Conservation (phyloP, 1,284 basidiomycete species). For the Tilletiaria anomala region DNA sequence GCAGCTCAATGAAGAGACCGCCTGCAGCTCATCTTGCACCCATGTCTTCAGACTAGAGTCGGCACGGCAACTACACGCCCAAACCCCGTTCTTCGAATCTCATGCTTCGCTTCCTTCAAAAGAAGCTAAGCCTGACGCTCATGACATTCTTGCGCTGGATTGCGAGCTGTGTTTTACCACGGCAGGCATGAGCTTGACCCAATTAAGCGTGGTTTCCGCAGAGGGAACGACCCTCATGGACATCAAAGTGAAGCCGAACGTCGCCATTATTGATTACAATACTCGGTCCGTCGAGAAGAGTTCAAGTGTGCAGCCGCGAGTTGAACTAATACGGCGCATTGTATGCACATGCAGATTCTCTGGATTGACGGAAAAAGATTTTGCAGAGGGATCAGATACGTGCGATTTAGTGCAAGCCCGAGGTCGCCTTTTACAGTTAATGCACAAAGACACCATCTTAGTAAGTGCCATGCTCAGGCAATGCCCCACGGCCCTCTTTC, state of each 20-base stretch:
- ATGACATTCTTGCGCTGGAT: slow-evolving; percentile 30
- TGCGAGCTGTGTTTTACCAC: slow-evolving; percentile 36
- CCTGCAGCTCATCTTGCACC: slow-evolving; percentile 11
- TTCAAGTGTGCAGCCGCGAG: no score
- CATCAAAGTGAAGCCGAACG: slow-evolving; percentile 16
- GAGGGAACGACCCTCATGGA: slow-evolving; percentile 24
- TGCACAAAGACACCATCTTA: slow-evolving; percentile 23
- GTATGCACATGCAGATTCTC: no score
- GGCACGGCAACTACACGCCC: slow-evolving; percentile 15
- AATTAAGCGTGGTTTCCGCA: slow-evolving; percentile 30
- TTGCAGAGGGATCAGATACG: no score
- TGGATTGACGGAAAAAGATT: no score
- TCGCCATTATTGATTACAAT: slow-evolving; percentile 30
- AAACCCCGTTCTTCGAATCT: slow-evolving; percentile 22
- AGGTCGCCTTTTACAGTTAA: slow-evolving; percentile 15
- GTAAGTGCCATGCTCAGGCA: slow-evolving; percentile 34
- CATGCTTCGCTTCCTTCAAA: slow-evolving; percentile 2
- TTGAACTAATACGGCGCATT: no score
- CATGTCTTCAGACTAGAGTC: slow-evolving; percentile 35
- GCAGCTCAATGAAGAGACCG: slow-evolving; percentile 23
- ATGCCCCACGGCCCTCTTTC: slow-evolving; percentile 24
- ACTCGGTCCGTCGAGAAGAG: no score
- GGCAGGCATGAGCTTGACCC: slow-evolving; percentile 25
- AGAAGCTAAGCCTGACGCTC: slow-evolving; percentile 1
- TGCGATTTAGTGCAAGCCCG: slow-evolving; percentile 24